phyloP scores from a whole-genome alignment of 148 eudicot genomes.

The Cornus suecica region DNA sequence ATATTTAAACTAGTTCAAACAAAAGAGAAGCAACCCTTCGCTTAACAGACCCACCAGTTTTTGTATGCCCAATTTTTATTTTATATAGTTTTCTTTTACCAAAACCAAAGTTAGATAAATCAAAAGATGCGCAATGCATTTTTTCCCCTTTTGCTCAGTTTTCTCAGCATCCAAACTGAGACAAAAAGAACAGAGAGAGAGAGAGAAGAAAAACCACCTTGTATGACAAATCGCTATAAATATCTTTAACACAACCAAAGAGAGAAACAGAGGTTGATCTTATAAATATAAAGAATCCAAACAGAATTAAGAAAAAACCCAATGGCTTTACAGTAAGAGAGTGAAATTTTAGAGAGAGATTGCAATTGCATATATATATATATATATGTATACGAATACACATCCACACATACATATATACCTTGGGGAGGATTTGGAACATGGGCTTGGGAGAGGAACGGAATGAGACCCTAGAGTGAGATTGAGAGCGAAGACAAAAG shows the following conservation, averaged over 20 bases:
- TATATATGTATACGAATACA: neutral
- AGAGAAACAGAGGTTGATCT: too few relatives aligned
- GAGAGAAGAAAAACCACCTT: neutral
- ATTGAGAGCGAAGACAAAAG: neutral
- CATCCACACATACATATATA: too few relatives aligned
- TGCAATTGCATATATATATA: neutral
- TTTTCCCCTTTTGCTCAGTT: neutral
- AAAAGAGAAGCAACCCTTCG: neutral
- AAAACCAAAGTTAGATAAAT: neutral
- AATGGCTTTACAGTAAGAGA: neutral
- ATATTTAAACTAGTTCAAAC: neutral
- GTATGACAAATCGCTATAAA: neutral
- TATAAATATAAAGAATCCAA: neutral
- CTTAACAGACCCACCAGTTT: neutral
- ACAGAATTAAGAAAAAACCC: neutral
- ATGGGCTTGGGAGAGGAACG: conserved; percentile 37
- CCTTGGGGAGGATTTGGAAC: conserved; percentile 37
- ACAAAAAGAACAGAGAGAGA: neutral
- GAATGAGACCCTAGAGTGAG: conserved; percentile 37
- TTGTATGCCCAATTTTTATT: too few relatives aligned
- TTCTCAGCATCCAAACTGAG: neutral
- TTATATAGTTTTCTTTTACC: too few relatives aligned
- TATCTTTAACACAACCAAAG: too few relatives aligned
- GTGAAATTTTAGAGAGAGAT: neutral
- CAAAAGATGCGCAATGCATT: neutral